Evolutionary conservation across 2,329 filamentous ascomycete species (phyloP).

Genomic region (Verticillium albo-atrum): DNA sequence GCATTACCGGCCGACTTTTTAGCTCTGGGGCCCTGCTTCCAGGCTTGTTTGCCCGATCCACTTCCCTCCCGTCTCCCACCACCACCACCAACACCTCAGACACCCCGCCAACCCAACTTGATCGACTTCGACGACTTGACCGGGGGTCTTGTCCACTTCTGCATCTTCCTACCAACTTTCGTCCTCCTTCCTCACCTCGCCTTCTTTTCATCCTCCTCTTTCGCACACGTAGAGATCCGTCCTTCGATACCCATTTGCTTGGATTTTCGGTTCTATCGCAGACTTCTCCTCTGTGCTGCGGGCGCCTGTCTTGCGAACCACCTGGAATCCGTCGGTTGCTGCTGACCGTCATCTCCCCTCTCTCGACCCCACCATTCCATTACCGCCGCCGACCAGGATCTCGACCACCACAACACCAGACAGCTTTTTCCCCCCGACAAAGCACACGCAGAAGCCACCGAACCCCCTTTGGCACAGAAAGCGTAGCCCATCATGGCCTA

Average conservation of each 20-base stretch:
- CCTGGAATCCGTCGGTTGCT: background rate
- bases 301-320: background rate
- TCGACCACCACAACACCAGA: background rate
- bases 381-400: background rate
- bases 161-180: background rate
- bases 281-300: background rate
- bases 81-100: background rate
- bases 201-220: background rate
- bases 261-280: background rate
- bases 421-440: background rate
- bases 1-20: background rate
- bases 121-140: conserved; percentile 3
- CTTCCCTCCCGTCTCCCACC: conserved; percentile 1
- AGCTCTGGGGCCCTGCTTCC: conserved; percentile 7
- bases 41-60: conserved; percentile 1
- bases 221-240: background rate
- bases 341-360: background rate
- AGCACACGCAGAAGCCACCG: background rate
- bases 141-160: conserved; percentile 3
- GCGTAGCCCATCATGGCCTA: conserved; percentile 1
- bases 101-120: background rate
- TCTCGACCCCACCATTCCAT: background rate
- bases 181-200: background rate
- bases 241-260: background rate
- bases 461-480: background rate